Percentiles rank a stretch among this genome's conserved stretches.
Conservation (phyloP, 768 basidiomycete species). For the Termitomyces sp. region DNA sequence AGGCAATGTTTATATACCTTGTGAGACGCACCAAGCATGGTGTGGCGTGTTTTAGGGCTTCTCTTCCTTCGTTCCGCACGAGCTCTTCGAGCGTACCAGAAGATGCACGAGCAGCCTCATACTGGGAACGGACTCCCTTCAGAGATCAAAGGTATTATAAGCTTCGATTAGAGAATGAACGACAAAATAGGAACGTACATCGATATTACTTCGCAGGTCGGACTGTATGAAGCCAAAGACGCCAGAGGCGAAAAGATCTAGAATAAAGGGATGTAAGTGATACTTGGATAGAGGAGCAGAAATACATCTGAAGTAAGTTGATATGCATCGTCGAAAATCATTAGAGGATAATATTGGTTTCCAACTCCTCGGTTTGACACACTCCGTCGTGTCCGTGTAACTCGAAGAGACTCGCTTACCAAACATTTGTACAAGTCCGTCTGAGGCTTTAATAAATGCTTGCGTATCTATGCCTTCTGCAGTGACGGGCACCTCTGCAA, state of each 20-base stretch:
- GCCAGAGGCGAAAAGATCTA: constrained; percentile 64
- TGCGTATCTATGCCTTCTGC: constrained; percentile 73
- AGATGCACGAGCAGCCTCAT: constrained; percentile 32
- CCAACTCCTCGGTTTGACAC: constrained; percentile 10
- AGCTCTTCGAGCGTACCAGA: constrained; percentile 60
- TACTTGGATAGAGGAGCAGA: not conserved
- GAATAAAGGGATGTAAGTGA: not conserved
- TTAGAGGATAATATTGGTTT: not conserved
- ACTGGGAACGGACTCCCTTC: constrained; percentile 62
- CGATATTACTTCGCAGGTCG: constrained; percentile 65
- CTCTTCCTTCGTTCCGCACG: constrained; percentile 44
- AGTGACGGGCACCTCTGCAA: constrained; percentile 77
- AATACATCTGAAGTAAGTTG: not conserved
- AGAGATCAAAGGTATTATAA: not conserved
- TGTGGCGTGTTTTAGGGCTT: constrained; percentile 43
- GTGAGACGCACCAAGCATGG: constrained; percentile 61
- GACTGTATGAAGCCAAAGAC: constrained; percentile 73
- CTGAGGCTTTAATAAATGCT: constrained; percentile 82
- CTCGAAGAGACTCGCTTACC: constrained; percentile 34
- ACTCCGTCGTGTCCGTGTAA: constrained; percentile 4
- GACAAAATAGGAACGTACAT: constrained; percentile 32
- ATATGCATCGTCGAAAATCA: not conserved
- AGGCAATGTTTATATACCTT: constrained; percentile 38
- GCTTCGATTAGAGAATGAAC: not conserved
- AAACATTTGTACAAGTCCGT: constrained; percentile 75